Evolutionary conservation across 2,329 filamentous ascomycete genomes (phyloP).

Genomic region (Penicillium sp.): DNA sequence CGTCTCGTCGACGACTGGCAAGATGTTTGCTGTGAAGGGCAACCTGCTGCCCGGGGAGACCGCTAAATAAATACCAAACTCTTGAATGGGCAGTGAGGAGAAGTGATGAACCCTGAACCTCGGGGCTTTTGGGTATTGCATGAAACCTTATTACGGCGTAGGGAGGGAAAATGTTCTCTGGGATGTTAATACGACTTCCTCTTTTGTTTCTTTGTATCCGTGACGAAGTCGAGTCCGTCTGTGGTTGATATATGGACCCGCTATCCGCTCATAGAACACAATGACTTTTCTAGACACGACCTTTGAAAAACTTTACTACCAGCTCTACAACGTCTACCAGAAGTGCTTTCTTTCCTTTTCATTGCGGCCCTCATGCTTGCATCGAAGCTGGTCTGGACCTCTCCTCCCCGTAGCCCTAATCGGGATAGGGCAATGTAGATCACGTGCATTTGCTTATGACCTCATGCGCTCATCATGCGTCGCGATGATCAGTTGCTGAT

Average conservation of each 20-base stretch:
- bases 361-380: neutral
- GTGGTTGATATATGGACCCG: conserved; percentile 23
- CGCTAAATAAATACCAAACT: conserved; percentile 31
- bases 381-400: neutral
- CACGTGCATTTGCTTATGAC: conserved; percentile 17
- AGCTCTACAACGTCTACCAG: neutral
- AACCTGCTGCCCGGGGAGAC: conserved; percentile 62
- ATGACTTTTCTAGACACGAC: conserved; percentile 18
- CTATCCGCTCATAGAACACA: conserved; percentile 27
- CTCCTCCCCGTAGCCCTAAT: conserved; percentile 13
- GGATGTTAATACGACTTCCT: conserved; percentile 43
- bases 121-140: conserved; percentile 39
- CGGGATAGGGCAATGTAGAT: conserved; percentile 10
- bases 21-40: conserved; percentile 95
- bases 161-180: conserved; percentile 44
- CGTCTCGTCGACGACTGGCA: conserved; percentile 84
- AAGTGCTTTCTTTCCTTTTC: neutral
- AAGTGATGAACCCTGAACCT: conserved; percentile 17
- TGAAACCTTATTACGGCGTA: conserved; percentile 46
- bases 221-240: conserved; percentile 30
- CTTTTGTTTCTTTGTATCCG: conserved; percentile 35
- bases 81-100: neutral
- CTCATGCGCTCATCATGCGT: conserved; percentile 7
- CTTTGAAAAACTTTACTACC: neutral
- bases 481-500: neutral